Base-by-base conservation (phyloP, 2,329 filamentous ascomycete species). In the Aureobasidium pullulans region DNA sequence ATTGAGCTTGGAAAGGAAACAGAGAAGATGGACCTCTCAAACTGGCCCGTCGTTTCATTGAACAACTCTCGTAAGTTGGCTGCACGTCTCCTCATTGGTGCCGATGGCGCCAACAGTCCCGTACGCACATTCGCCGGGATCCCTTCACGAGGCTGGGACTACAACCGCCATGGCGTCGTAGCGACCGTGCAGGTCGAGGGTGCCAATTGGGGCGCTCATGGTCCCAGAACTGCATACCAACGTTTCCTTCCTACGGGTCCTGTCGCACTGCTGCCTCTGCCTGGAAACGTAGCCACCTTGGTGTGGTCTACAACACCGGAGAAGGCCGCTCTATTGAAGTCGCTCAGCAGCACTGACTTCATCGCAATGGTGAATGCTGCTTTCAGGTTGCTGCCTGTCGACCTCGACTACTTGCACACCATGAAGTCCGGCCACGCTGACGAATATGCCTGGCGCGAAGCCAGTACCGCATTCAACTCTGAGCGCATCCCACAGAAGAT, bases 271-370 rank as follows among this genome's bases (percentile, higher is more conserved):
- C 83, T 99, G 1, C 94, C 94, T 1, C 78, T 99, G 8, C 94
- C 94, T 0, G 88, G 89, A 19, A 88, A 89, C 64, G 82, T 84
- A 70, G 87, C 92, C 4, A 92, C 90, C 0, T 79, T 99, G 4
- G 94, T 99, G 16, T 99, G 94, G 94, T 95, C 91, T 6, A 97
- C 92, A 1, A 94, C 89, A 0, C 87, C 91, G 0, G 80, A 84
- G 58, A 85, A 90, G 62, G 94, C 93, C 0, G 81, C 88, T 0
- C 79, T 87, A 58, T 80, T 99, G 42, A 96, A 96, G 77, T 82
- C 81, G 39, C 80, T 99, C 4, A 77, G 85, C 0, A 72, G 85
- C 0, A 76, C 78, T 50, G 88, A 96, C 69, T 95, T 99, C 69
- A 76, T 86, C 15, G 86, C 90, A 34, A 87, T 93, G 81, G 89